Evolutionary conservation across 75 land plant species (phyloP).

Genomic region (Isoetes taiwanensis): DNA sequence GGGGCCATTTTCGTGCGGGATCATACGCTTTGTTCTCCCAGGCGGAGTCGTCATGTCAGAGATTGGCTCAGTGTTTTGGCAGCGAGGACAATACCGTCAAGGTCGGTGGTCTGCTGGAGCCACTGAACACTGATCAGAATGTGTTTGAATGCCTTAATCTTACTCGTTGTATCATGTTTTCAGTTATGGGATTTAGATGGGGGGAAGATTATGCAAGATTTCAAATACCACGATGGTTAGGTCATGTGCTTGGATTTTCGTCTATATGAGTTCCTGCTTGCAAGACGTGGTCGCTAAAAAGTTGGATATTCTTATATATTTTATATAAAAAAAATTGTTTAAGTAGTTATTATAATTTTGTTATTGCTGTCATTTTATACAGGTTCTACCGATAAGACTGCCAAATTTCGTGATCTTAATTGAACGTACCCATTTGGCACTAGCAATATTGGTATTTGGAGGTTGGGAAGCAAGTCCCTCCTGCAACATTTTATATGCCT

Average conservation of each 20-base stretch:
- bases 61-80: too few species aligned
- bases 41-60: too few species aligned
- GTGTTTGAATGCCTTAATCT: background rate
- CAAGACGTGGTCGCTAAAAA: conserved; percentile 42
- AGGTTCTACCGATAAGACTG: conserved; percentile 84
- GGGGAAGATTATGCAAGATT: conserved; percentile 82
- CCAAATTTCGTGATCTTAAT: conserved; percentile 85
- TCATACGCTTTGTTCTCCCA: too few species aligned
- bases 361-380: conserved; percentile 5
- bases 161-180: background rate
- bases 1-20: too few species aligned
- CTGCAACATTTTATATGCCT: too few species aligned
- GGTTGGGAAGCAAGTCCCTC: too few species aligned
- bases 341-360: background rate
- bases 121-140: background rate
- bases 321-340: background rate
- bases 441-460: too few species aligned
- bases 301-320: background rate
- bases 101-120: conserved; percentile 45
- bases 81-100: conserved; percentile 80
- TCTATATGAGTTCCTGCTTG: conserved; percentile 83
- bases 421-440: too few species aligned
- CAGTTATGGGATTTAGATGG: conserved; percentile 93
- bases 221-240: conserved; percentile 68
- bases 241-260: conserved; percentile 75